Evolutionary conservation across 805 yeast species (phyloP), one percentile per base, ranked within the genome.

Genomic region (Priceomyces castillae): DNA sequence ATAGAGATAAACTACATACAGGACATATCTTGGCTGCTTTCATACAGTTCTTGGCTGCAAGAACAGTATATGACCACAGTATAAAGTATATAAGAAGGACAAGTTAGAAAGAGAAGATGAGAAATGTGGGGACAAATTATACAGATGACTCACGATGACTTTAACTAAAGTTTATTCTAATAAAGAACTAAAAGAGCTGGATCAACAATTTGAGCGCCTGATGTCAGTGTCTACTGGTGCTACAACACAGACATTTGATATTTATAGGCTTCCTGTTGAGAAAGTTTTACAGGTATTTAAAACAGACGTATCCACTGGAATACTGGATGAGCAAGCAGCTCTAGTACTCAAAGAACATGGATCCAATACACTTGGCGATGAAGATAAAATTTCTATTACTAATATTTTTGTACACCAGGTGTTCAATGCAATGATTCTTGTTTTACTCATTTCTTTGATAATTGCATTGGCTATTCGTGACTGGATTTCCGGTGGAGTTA

Each of bases 301-400:
- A 7, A 71, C 86, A 2, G 65, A 73, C 51, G 48, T 61, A 14
- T 61, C 64, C 4, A 64, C 67, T 41, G 94, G 94, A 3, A 68
- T 81, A 17, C 46, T 51, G 17, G 26, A 41, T 3, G 35, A 19
- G 10, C 49, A 53, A 42, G 62, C 57, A 11, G 34, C 45, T 14
- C 37, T 45, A 14, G 34, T 26, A 5, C 40, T 49, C 18, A 31
- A 45, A 14, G 44, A 34, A n/a, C 48, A 43, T 39, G 65, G 65
- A 4, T 48, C 52, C 12, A 66, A 65, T 45, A 53, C 44, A 26
- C 53, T 66, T 25, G 71, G 71, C 7, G 61, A 57, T 16, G 67
- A 50, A 26, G 61, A 58, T 4, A 52, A 51, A 30, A 62, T 66
- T 43, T 61, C 66, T 17, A 48, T 54, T 37, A 25, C 57, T 2